These are phyloP conservation scores for Euphorbia lathyris DNA, from an alignment of 345 rosid genomes.

Conservation along the genomic window DNA sequence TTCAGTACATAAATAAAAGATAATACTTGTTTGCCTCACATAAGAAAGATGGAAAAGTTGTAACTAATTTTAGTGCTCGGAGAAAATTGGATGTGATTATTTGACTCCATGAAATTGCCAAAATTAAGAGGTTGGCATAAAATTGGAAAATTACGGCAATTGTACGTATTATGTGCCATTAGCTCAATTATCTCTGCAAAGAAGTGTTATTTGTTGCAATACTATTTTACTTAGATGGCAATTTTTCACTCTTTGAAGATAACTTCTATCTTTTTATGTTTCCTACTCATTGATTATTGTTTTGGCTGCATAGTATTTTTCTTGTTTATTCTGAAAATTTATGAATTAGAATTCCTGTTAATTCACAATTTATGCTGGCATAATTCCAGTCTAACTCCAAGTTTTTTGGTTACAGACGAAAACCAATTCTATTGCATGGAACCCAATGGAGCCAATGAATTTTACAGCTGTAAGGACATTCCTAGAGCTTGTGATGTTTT, in stretches of 20 bases:
- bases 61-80: background rate
- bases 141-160: background rate
- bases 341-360: background rate
- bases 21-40: background rate
- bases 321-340: background rate
- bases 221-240: background rate
- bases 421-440: slow-evolving; percentile 90
- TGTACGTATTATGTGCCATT: background rate
- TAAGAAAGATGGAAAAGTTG: background rate
- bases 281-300: background rate
- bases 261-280: background rate
- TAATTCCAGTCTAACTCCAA: background rate
- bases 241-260: background rate
- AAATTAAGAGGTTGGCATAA: background rate
- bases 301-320: background rate
- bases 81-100: background rate
- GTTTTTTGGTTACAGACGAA: slow-evolving; percentile 58
- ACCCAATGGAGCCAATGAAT: slow-evolving; percentile 99
- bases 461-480: slow-evolving; percentile 76
- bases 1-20: background rate
- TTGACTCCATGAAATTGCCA: background rate
- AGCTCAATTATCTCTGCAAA: background rate
- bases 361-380: background rate
- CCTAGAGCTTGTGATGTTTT: slow-evolving; percentile 1
- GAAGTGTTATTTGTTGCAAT: background rate